A percentile compares a stretch with the other conserved stretches of the same genome.
phyloP scores from a whole-genome alignment of 805 yeast species.

The Tetrapisispora fleetii region DNA sequence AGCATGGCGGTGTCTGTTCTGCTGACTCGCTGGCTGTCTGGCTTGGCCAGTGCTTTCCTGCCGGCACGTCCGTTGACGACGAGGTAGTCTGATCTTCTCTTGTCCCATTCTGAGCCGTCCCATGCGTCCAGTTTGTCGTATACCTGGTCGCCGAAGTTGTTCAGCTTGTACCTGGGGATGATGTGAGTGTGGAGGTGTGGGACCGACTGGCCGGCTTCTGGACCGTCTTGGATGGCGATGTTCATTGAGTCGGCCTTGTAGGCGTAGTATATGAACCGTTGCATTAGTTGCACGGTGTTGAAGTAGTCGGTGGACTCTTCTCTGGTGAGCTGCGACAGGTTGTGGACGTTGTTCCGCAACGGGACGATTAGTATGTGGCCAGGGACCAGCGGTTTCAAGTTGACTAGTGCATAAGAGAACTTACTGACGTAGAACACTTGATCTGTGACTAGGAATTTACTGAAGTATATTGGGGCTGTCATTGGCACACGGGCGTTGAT shows the following conservation, averaged over 20 bases:
- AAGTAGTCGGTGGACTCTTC: slow-evolving; percentile 76
- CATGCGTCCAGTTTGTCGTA: slow-evolving; percentile 61
- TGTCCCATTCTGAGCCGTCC: slow-evolving; percentile 28
- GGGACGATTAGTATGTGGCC: slow-evolving; percentile 93
- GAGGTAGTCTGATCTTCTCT: slow-evolving; percentile 24
- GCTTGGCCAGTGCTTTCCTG: slow-evolving; percentile 26
- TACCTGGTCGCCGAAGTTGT: slow-evolving; percentile 62
- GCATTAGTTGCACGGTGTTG: slow-evolving; percentile 59
- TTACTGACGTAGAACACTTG: slow-evolving; percentile 38
- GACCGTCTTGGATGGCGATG: slow-evolving; percentile 92
- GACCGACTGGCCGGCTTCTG: slow-evolving; percentile 91
- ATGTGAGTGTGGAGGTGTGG: slow-evolving; percentile 93
- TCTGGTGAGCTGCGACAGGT: slow-evolving; percentile 57
- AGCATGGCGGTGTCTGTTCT: slow-evolving; percentile 60
- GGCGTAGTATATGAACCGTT: slow-evolving; percentile 51
- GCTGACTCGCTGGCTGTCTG: slow-evolving; percentile 45
- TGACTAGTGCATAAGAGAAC: slow-evolving; percentile 76
- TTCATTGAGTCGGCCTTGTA: slow-evolving; percentile 80
- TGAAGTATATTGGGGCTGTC: slow-evolving; percentile 20
- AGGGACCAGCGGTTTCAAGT: slow-evolving; percentile 82
- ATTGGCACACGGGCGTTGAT: not conserved
- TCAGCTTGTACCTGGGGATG: slow-evolving; percentile 62
- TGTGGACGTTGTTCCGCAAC: slow-evolving; percentile 44
- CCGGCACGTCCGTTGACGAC: slow-evolving; percentile 15
- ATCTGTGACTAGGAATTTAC: slow-evolving; percentile 27